These are phyloP conservation scores for Pseudoneurospora amorphoporcata DNA, from an alignment of 495 filamentous ascomycete species.

Conservation along the genomic window DNA sequence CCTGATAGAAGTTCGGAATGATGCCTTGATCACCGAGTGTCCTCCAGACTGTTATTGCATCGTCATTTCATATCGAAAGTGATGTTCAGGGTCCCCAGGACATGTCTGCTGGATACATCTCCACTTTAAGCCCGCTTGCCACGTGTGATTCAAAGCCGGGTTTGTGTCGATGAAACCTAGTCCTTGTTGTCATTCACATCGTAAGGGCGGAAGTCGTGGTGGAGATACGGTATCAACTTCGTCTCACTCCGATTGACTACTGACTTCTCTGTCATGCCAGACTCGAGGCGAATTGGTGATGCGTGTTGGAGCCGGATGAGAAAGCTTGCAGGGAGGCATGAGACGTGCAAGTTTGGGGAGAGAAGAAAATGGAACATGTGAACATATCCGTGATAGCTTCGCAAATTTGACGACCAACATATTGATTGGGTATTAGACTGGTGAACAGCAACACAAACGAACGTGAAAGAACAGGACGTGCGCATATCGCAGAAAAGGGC, in stretches of 20 bases:
- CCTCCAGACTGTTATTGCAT: too few species aligned
- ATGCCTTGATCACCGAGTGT: background rate
- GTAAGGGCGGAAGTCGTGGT: background rate
- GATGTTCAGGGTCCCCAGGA: background rate
- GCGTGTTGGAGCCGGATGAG: background rate
- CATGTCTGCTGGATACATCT: background rate
- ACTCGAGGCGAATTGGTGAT: background rate
- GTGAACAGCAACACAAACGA: background rate
- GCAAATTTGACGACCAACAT: background rate
- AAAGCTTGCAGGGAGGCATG: background rate
- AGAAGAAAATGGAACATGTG: too few species aligned
- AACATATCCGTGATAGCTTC: too few species aligned
- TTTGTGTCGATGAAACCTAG: background rate
- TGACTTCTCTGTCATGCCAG: background rate
- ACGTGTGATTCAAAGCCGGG: background rate
- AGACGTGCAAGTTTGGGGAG: too few species aligned
- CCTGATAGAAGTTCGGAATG: background rate
- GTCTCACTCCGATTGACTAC: background rate
- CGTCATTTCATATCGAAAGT: background rate
- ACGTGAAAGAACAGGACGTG: background rate
- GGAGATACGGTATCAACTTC: background rate
- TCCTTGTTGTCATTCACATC: background rate
- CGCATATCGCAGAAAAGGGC: background rate
- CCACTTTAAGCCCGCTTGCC: background rate
- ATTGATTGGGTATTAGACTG: background rate